Conservation (phyloP, 2,329 filamentous ascomycete genomes). For the Geosmithia putterillii region DNA sequence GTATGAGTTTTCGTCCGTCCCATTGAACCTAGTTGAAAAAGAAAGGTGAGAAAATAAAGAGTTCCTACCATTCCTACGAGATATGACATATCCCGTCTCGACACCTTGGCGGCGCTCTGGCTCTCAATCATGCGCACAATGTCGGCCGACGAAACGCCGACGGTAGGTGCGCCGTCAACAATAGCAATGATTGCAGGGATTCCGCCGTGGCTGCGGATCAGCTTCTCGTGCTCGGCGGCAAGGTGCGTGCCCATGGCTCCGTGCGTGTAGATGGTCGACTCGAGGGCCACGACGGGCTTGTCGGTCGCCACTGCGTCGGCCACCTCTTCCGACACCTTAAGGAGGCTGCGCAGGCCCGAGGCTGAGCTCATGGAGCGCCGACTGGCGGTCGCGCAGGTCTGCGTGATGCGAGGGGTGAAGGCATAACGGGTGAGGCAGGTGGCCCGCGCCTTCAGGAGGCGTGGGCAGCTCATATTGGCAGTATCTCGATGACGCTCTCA, state of each 20-base stretch:
- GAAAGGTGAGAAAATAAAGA: not conserved
- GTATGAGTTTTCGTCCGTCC: not conserved
- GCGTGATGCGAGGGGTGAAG: not conserved
- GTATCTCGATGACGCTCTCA: not conserved
- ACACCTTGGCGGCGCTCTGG: slow-evolving; percentile 68
- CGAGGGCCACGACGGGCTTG: slow-evolving; percentile 80
- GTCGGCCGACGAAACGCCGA: slow-evolving; percentile 65
- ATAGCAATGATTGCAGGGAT: slow-evolving; percentile 88
- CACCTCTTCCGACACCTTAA: slow-evolving; percentile 74
- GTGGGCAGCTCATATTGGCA: not conserved
- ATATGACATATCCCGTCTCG: slow-evolving; percentile 74
- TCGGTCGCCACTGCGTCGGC: slow-evolving; percentile 59
- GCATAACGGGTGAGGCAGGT: not conserved
- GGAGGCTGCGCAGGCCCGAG: slow-evolving; percentile 21
- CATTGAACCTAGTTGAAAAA: no score
- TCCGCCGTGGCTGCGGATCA: slow-evolving; percentile 69
- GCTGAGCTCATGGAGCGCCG: not conserved
- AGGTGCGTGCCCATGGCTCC: slow-evolving; percentile 64
- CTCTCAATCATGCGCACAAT: slow-evolving; percentile 58
- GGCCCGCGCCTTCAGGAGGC: not conserved
- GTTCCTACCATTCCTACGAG: slow-evolving; percentile 61
- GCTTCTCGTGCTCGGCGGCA: slow-evolving; percentile 69
- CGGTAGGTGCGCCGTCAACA: slow-evolving; percentile 66
- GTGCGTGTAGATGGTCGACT: slow-evolving; percentile 96
- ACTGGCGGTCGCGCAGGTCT: not conserved